These are phyloP conservation scores for Neoarthrinium moseri DNA, from an alignment of 2,329 filamentous ascomycete genomes.

Conservation along the genomic window DNA sequence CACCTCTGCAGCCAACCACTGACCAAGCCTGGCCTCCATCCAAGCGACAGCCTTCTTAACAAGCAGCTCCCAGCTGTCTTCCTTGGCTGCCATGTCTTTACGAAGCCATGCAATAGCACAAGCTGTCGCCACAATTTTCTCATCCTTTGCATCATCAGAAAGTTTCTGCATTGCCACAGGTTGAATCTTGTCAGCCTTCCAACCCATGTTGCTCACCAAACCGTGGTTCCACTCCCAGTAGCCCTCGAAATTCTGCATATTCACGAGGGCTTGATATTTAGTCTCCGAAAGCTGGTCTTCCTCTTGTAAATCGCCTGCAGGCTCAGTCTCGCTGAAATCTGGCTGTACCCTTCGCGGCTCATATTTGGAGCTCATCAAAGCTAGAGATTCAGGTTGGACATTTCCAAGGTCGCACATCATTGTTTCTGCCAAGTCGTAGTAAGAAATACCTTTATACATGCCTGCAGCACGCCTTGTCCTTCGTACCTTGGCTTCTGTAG, in stretches of 20 bases:
- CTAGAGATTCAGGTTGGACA: too few relatives aligned
- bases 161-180: background rate
- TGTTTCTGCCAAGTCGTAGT: too few relatives aligned
- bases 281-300: slow-evolving; percentile 9
- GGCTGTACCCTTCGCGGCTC: background rate
- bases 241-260: slow-evolving; percentile 55
- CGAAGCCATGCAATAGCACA: slow-evolving; percentile 50
- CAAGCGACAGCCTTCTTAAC: slow-evolving; percentile 58
- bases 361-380: too few relatives aligned
- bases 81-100: slow-evolving; percentile 37
- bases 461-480: too few relatives aligned
- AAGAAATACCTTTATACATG: too few relatives aligned
- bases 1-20: too few relatives aligned
- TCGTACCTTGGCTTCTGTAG: too few relatives aligned
- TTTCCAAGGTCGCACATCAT: too few relatives aligned
- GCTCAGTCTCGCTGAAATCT: background rate
- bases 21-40: slow-evolving; percentile 29
- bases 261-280: slow-evolving; percentile 44
- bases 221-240: slow-evolving; percentile 41
- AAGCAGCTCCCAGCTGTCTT: slow-evolving; percentile 64
- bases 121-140: slow-evolving; percentile 26
- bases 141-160: slow-evolving; percentile 17
- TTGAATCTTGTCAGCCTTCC: slow-evolving; percentile 9
- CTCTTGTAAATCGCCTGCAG: background rate
- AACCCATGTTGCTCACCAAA: slow-evolving; percentile 27